Percentiles rank a stretch among this genome's conserved stretches.
phyloP scores from a whole-genome alignment of 371 early-diverging fungal genomes.

The Fennellomyces sp. region DNA sequence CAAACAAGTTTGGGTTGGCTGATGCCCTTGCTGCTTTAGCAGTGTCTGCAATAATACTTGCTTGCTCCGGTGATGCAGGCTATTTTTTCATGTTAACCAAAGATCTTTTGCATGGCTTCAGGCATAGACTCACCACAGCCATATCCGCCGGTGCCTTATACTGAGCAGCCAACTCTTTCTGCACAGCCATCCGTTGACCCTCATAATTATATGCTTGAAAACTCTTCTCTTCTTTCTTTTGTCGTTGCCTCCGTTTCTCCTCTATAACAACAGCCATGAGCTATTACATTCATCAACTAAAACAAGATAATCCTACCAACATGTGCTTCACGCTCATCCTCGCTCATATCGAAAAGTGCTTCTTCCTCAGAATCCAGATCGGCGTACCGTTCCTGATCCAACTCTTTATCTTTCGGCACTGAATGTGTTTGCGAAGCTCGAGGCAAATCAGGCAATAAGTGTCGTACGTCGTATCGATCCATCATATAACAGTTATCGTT shows the following conservation, averaged over 20 bases:
- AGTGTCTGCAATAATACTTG: slow-evolving; percentile 66
- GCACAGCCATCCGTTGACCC: background rate
- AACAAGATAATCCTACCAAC: slow-evolving; percentile 12
- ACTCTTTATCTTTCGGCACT: background rate
- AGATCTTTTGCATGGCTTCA: background rate
- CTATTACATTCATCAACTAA: background rate
- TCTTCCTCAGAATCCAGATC: slow-evolving; percentile 33
- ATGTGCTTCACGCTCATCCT: slow-evolving; percentile 21
- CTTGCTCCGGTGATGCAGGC: slow-evolving; percentile 56
- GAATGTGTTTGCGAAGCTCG: background rate
- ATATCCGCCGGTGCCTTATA: slow-evolving; percentile 13
- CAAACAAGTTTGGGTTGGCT: slow-evolving; percentile 56
- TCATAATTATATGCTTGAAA: slow-evolving; percentile 14
- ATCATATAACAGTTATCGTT: slow-evolving; percentile 5
- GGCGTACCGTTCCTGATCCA: slow-evolving; percentile 23
- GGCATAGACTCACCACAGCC: slow-evolving; percentile 4
- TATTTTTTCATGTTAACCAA: slow-evolving; percentile 8
- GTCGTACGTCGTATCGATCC: slow-evolving; percentile 29
- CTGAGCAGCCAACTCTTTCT: slow-evolving; percentile 1
- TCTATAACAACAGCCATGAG: no score
- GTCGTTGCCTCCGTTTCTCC: slow-evolving; percentile 14
- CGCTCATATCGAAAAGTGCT: slow-evolving; percentile 17
- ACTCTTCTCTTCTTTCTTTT: slow-evolving; percentile 9
- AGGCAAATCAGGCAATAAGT: slow-evolving; percentile 18
- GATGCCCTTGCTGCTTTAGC: slow-evolving; percentile 57